Evolutionary conservation across 2,329 filamentous ascomycete genomes (phyloP), one percentile per base, ranked within the genome.

Genomic region (Colletotrichum lindemuthianum): DNA sequence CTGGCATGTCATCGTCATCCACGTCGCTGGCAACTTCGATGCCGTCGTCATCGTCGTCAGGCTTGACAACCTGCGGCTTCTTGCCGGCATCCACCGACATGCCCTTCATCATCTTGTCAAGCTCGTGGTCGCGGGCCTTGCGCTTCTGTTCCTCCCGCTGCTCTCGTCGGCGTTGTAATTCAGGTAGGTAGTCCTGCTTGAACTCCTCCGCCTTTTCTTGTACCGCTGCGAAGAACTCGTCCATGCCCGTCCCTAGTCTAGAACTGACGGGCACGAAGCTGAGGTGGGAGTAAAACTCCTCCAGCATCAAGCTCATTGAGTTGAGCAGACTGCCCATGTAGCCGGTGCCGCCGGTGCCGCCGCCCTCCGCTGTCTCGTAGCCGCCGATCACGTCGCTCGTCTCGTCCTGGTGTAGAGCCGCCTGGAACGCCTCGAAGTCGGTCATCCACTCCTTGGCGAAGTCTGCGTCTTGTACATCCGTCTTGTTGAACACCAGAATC

Each of bases 391-490:
- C 88, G 49, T 93, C 93, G 8, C 85, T 83, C 60, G 91, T 88
- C 75, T 97, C 92, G 73, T 98, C 96, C 33, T 87, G 81, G 52
- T 88, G 86, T 49, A 99, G 82, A 1, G 96, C 95, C 13, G 88
- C 88, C 75, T 98, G 96, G 80, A 99, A 99, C 1, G 92, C 89
- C 69, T 99, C 96, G 73, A 97, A 99, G 77, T 99, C 95, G 6
- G 94, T 97, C 96, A 99, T 99, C 96, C 96, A 99, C 75, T 98
- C 93, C 79, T 95, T 96, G 1, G 94, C 96, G 73, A 97, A 97
- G 33, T 87, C 86, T 0, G 93, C 92, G 72, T 96, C 91, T 76
- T 97, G 93, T 45, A 97, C 93, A 73, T 99, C 96, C 0, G 94
- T 97, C 82, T 99, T 99, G 84, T 99, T 99, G 84, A 99, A 98